Percentiles rank a stretch among this genome's conserved stretches.
These are phyloP conservation scores for Actinomucor elegans DNA, from an alignment of 371 early-diverging fungal genomes.

Conservation along the genomic window DNA sequence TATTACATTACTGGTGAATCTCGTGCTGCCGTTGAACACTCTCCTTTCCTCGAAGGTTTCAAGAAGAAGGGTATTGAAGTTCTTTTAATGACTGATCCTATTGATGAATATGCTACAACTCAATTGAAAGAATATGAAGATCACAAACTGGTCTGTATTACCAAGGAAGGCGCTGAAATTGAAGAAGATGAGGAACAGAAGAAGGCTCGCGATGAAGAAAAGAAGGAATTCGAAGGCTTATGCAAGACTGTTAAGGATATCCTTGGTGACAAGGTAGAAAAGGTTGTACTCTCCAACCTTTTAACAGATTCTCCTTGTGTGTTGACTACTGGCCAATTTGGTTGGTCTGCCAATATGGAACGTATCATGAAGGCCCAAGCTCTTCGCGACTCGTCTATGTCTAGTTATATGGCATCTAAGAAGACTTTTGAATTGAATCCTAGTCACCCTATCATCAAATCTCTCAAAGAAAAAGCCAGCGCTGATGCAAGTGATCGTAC, in stretches of 20 bases:
- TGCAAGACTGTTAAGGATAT: conserved; percentile 84
- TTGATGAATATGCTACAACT: conserved; percentile 96
- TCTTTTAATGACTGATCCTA: conserved; percentile 94
- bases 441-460: conserved; percentile 87
- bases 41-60: conserved; percentile 97
- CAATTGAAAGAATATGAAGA: conserved; percentile 98
- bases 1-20: conserved; percentile 98
- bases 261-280: conserved; percentile 97
- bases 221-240: conserved; percentile 81
- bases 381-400: conserved; percentile 93
- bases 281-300: conserved; percentile 93
- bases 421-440: conserved; percentile 98
- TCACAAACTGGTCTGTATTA: conserved; percentile 95
- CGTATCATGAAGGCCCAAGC: conserved; percentile 99
- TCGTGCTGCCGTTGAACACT: conserved; percentile 91
- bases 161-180: conserved; percentile 98
- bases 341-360: conserved; percentile 99
- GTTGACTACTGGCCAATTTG: conserved; percentile 95
- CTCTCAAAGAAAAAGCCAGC: conserved; percentile 84
- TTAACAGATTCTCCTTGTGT: conserved; percentile 95
- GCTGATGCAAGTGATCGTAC: conserved; percentile 92
- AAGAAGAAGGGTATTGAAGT: conserved; percentile 97
- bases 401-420: conserved; percentile 96
- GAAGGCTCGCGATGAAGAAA: conserved; percentile 85
- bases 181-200: conserved; percentile 96